Base-by-base conservation (phyloP, 352 stramenopile species). In the Globisporangium polare region DNA sequence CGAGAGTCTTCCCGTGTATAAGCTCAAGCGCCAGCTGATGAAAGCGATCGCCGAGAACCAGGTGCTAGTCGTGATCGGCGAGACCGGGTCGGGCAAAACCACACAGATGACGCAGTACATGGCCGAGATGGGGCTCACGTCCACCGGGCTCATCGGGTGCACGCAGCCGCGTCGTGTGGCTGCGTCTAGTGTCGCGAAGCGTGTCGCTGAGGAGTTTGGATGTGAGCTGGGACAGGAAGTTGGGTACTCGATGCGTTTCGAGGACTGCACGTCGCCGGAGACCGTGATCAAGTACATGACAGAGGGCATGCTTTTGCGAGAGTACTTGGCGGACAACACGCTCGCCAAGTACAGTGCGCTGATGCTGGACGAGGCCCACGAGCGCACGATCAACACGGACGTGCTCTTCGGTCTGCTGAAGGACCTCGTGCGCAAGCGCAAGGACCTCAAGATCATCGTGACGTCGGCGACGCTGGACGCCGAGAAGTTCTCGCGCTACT, bases 51-150 rank as follows among this genome's bases (percentile, higher is more conserved):
- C 74, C 1, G 83, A 97, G 29, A 99, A 99, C 74, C 95, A 98
- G 66, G 81, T 99, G 2, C 74, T 99, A 7, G 95, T 99, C 2
- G 97, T 99, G 5, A 99, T 99, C 60, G 98, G 98, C 52, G 98
- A 99, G 68, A 99, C 97, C 0, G 98, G 98, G 3, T 97, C 80
- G 1, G 97, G 97, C 39, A 99, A 99, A 72, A 99, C 97, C 5
- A 99, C 97, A 4, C 97, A 99, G 72, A 99, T 99, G 94, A 99
- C 97, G 4, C 98, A 99, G 73, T 99, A 99, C 73, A 97, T 99
- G 84, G 93, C 91, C 15, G 97, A 99, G 74, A 94, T 98, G 74
- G 97, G 97, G 0, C 74, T 98, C 2, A 98, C 93, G n/a, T 97
- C 94, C n/a, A 94, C 89, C 27, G 95, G 88, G 3, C 97, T 98